These are phyloP conservation scores for Kwoniella europaea DNA, from an alignment of 768 basidiomycete species.

Conservation along the genomic window DNA sequence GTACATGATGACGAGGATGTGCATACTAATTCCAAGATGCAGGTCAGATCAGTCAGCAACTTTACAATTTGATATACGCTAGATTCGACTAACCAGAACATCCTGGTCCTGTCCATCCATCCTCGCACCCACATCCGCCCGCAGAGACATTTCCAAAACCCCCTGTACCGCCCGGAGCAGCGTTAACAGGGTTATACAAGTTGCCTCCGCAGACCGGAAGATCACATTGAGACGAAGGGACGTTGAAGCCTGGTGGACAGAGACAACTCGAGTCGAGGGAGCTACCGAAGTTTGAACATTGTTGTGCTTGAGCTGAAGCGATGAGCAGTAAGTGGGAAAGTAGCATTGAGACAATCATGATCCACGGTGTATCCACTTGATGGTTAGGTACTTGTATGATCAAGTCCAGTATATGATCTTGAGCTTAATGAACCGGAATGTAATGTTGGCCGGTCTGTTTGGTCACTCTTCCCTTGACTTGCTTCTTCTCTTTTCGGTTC, in stretches of 20 bases:
- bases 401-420: too few relatives aligned
- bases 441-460: too few relatives aligned
- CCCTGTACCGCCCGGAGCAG: constrained; percentile 62
- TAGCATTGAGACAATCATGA: background rate
- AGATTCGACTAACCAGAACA: constrained; percentile 48
- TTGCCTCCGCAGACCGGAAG: constrained; percentile 76
- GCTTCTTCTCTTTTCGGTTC: background rate
- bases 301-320: constrained; percentile 39
- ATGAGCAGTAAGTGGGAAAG: background rate
- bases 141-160: constrained; percentile 70
- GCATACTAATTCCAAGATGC: constrained; percentile 64
- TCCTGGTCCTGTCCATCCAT: constrained; percentile 72
- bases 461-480: background rate
- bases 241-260: constrained; percentile 76
- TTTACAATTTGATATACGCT: too few relatives aligned
- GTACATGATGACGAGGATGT: constrained; percentile 71
- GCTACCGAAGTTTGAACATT: constrained; percentile 73
- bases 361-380: background rate
- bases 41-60: background rate
- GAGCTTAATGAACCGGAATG: too few relatives aligned
- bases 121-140: constrained; percentile 68
- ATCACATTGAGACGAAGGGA: constrained; percentile 33
- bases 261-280: constrained; percentile 66
- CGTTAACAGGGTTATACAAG: constrained; percentile 66
- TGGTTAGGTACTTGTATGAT: too few relatives aligned